Percentiles rank a stretch among this genome's conserved stretches.
Evolutionary conservation across 2,329 filamentous ascomycete genomes (phyloP).

Genomic region (Beauveria rudraprayagi): DNA sequence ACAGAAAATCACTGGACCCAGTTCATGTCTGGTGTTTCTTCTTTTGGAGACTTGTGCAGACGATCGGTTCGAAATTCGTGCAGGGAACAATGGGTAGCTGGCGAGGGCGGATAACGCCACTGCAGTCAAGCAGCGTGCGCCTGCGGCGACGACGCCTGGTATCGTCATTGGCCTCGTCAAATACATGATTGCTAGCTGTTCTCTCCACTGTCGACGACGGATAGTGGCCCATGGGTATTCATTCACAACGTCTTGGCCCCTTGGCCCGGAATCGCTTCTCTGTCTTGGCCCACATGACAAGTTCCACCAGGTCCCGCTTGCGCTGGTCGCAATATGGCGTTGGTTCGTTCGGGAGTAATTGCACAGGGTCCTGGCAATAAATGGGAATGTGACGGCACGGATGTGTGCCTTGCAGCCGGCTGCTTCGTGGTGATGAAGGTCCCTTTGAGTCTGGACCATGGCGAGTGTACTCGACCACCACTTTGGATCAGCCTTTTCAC

Average conservation of each 20-base stretch:
- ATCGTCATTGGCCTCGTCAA: too few species aligned
- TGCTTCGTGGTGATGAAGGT: background rate
- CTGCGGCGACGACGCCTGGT: too few species aligned
- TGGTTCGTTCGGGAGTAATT: background rate
- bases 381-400: background rate
- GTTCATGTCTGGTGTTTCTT: background rate
- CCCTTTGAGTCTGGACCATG: too few species aligned
- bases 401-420: background rate
- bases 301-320: constrained; percentile 1
- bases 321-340: background rate
- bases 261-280: background rate
- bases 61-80: background rate
- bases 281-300: background rate
- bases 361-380: background rate
- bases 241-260: background rate
- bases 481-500: too few species aligned
- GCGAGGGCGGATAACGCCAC: background rate
- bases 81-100: background rate
- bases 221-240: background rate
- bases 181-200: too few species aligned
- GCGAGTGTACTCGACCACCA: too few species aligned
- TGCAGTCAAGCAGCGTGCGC: background rate
- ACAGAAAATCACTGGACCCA: background rate
- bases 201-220: too few species aligned
- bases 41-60: background rate